phyloP scores from a whole-genome alignment of 2,329 filamentous ascomycete genomes.

The Colletotrichum falcatum region DNA sequence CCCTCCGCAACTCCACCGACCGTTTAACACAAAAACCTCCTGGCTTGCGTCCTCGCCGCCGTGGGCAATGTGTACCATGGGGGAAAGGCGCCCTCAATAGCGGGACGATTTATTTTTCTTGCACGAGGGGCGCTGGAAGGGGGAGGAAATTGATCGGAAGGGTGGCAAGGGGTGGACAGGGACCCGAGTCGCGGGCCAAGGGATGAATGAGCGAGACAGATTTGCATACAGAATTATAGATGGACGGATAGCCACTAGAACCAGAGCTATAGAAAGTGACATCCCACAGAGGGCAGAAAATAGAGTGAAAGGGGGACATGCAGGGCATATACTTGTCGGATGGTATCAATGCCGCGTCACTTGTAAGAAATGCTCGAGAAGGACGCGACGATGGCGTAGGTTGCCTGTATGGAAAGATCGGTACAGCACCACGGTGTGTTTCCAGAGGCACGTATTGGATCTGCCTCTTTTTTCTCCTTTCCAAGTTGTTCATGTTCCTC shows the following conservation, averaged over 20 bases:
- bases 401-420: neutral
- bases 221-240: conserved; percentile 33
- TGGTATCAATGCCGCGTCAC: conserved; percentile 1
- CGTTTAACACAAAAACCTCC: conserved; percentile 25
- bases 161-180: conserved; percentile 29
- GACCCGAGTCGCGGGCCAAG: conserved; percentile 29
- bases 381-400: conserved; percentile 11
- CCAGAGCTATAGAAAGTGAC: conserved; percentile 20
- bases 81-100: conserved; percentile 30
- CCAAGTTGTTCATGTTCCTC: conserved; percentile 9
- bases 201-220: conserved; percentile 36
- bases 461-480: neutral
- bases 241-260: conserved; percentile 13
- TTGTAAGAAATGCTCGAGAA: neutral
- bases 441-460: conserved; percentile 6
- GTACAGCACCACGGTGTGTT: conserved; percentile 2
- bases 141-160: conserved; percentile 26
- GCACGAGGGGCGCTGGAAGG: conserved; percentile 9
- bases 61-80: conserved; percentile 16
- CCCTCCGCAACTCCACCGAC: conserved; percentile 30
- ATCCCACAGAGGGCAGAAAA: neutral
- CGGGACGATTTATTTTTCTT: conserved; percentile 31
- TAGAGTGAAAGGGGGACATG: neutral
- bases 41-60: conserved; percentile 18
- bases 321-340: neutral